Evolutionary conservation across 768 basidiomycete genomes (phyloP).

Genomic region (Auriscalpium orientale): DNA sequence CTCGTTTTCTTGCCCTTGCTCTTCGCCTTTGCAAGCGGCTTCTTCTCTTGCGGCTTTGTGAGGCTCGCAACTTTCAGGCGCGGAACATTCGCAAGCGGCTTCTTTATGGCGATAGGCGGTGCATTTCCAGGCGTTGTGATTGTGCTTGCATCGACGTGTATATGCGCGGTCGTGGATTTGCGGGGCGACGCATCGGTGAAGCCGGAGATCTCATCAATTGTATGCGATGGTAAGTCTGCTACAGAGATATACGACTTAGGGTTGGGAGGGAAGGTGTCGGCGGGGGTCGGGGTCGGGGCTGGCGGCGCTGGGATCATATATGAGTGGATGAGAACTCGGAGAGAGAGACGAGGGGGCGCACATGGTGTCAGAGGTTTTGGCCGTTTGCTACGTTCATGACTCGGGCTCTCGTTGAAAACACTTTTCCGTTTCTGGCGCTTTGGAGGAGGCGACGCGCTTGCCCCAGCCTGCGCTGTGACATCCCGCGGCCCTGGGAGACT

Average conservation of each 20-base stretch:
- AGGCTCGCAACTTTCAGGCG: neutral
- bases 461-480: too few relatives aligned
- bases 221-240: neutral
- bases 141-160: slow-evolving; percentile 3
- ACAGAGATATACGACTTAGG: neutral
- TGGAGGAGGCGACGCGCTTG: too few relatives aligned
- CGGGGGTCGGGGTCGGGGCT: too few relatives aligned
- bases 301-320: too few relatives aligned
- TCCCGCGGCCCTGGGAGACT: too few relatives aligned
- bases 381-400: too few relatives aligned
- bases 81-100: neutral
- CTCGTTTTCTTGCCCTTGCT: slow-evolving; percentile 3
- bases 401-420: too few relatives aligned
- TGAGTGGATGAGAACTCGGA: too few relatives aligned
- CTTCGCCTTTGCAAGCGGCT: neutral
- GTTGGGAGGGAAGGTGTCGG: too few relatives aligned
- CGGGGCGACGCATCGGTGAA: neutral
- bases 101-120: neutral
- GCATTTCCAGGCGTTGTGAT: slow-evolving; percentile 4
- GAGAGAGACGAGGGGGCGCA: too few relatives aligned
- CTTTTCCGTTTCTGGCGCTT: too few relatives aligned
- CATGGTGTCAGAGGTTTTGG: too few relatives aligned
- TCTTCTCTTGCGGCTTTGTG: neutral
- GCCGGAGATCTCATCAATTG: slow-evolving; percentile 7
- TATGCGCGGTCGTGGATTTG: neutral